phyloP scores from a whole-genome alignment of 768 basidiomycete species.

The Xerocomus brunneocitrinus region DNA sequence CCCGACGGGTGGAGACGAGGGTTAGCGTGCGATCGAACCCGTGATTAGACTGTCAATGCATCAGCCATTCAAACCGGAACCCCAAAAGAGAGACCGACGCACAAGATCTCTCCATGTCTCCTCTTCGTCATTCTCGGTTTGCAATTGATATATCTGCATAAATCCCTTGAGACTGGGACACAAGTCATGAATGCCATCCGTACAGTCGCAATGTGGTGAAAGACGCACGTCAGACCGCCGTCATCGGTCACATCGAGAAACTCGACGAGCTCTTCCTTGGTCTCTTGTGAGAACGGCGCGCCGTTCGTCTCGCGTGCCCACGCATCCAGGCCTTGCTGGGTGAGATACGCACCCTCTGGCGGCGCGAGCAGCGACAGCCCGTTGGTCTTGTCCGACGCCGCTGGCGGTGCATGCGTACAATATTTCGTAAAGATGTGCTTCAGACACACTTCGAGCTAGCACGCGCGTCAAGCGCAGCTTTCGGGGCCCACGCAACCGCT shows the following conservation, averaged over 20 bases:
- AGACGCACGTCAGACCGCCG: conserved; percentile 65
- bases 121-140: conserved; percentile 78
- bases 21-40: conserved; percentile 68
- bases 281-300: conserved; percentile 69
- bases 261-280: conserved; percentile 72
- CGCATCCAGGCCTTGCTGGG: conserved; percentile 57
- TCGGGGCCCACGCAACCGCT: conserved; percentile 4
- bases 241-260: conserved; percentile 72
- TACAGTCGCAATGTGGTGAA: background rate
- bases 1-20: conserved; percentile 53
- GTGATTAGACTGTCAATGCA: conserved; percentile 52
- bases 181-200: background rate
- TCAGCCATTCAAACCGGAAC: conserved; percentile 8
- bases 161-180: conserved; percentile 67
- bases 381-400: conserved; percentile 15
- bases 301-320: conserved; percentile 84
- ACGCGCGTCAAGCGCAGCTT: background rate
- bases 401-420: conserved; percentile 44
- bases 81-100: conserved; percentile 21
- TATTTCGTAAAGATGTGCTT: conserved; percentile 79
- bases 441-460: conserved; percentile 62
- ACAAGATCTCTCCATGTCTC: conserved; percentile 84
- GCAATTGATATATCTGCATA: conserved; percentile 78
- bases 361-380: conserved; percentile 40
- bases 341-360: conserved; percentile 51